Percentiles rank a stretch among this genome's conserved stretches.
These are phyloP conservation scores for Boletus holoroseus DNA, from an alignment of 1,284 basidiomycete species.

Conservation along the genomic window DNA sequence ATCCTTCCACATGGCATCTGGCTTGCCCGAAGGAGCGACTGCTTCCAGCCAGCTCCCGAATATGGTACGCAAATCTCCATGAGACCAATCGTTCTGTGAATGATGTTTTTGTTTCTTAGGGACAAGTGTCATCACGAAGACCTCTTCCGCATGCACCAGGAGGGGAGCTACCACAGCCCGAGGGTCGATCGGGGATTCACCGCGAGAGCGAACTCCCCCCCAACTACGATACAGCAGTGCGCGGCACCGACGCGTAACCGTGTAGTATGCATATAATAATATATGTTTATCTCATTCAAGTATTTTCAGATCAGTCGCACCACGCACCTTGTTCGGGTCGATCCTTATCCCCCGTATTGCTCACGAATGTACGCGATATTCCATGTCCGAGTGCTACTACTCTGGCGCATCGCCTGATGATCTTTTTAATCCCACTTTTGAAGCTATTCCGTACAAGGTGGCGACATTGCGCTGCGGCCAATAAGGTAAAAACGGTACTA, in stretches of 20 bases:
- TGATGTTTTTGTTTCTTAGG: constrained; percentile 2
- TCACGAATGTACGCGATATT: not conserved
- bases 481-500: no score
- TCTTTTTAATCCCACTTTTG: no score
- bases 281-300: not conserved
- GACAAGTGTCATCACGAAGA: constrained; percentile 1
- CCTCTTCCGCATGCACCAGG: constrained; percentile 10
- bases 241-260: not conserved
- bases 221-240: constrained; percentile 16
- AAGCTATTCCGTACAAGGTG: no score
- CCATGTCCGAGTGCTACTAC: not conserved
- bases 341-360: not conserved
- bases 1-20: not conserved
- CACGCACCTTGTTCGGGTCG: not conserved
- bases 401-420: not conserved
- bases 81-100: not conserved
- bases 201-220: constrained; percentile 11
- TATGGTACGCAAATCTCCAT: constrained; percentile 9
- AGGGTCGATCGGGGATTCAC: not conserved
- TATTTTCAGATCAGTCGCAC: not conserved
- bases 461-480: no score
- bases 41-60: not conserved
- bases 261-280: no score
- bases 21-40: not conserved
- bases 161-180: not conserved